Evolutionary conservation across 1,284 basidiomycete species (phyloP).

Genomic region (Porogramme epimiltina): DNA sequence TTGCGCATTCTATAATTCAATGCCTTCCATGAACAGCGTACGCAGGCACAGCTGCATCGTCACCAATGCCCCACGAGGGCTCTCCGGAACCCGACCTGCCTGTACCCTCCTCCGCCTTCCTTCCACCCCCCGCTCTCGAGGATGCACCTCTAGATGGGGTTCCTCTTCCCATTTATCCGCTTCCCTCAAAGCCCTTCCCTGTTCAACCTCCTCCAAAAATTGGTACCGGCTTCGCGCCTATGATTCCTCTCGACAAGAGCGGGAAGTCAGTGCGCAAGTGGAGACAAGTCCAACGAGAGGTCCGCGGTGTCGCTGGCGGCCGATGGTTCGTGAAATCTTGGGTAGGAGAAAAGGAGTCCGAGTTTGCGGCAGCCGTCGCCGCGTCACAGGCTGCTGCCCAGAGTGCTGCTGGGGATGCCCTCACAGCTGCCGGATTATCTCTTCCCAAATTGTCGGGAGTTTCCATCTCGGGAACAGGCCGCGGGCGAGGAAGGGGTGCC

Average conservation of each 20-base stretch:
- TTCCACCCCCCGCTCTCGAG: conserved; percentile 34
- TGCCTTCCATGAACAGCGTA: conserved; percentile 5
- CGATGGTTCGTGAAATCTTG: conserved; percentile 75
- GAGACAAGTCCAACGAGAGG: conserved; percentile 71
- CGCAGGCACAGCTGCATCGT: conserved; percentile 20
- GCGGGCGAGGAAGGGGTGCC: conserved; percentile 15
- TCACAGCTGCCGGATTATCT: conserved; percentile 17
- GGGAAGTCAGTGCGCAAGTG: conserved; percentile 64
- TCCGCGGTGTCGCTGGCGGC: conserved; percentile 77
- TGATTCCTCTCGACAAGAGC: conserved; percentile 63
- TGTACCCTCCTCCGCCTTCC: conserved; percentile 18
- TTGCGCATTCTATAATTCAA: background rate
- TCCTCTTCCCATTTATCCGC: conserved; percentile 70
- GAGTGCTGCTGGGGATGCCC: conserved; percentile 11
- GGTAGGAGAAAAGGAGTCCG: conserved; percentile 80
- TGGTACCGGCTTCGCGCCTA: conserved; percentile 66
- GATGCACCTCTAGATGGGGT: conserved; percentile 55
- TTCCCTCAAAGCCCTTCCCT: conserved; percentile 77
- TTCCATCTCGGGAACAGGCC: conserved; percentile 16
- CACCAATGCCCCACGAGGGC: conserved; percentile 16
- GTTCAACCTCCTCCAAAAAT: conserved; percentile 77
- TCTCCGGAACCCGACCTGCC: conserved; percentile 28
- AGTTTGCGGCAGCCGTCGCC: conserved; percentile 43
- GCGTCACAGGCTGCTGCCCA: conserved; percentile 23
- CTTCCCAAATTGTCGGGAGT: conserved; percentile 22